Base-by-base conservation (phyloP, 2,329 filamentous ascomycete species). In the Colletotrichum sp. region DNA sequence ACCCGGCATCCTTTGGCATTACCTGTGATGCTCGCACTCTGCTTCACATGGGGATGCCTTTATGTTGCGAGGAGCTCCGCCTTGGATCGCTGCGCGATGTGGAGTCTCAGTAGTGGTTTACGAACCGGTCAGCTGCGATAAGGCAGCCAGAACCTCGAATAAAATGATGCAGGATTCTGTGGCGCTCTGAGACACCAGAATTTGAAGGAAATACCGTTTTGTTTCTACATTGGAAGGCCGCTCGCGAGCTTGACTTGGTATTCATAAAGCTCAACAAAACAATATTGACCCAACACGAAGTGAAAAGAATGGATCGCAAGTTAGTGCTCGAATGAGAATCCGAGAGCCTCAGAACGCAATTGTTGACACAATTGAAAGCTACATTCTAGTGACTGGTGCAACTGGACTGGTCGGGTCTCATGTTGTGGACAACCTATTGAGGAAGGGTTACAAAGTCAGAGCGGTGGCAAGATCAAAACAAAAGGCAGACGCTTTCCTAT, bases 351-450 rank as follows among this genome's bases (percentile, higher is more conserved):
- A 2, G 1, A 22, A 13, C 5, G 12, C n/a, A 28, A 8, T 18
- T 26, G 8, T 18, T 59, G 22, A 59, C 24, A 7, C 16, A n/a
- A 12, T 15, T 8, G 15, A 13, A 8, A 65, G 62, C 16, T 39
- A 30, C 15, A 75, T 81, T 9, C 69, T 81, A 24, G 80, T 81
- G 12, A 81, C 80, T 1, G 80, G 82, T 13, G 79, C 79, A 16
- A 80, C 77, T 2, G 80, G 79, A 15, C 82, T 82, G 80, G 82
- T 80, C 80, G 62, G 62, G 9, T 65, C 62, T 13, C 62, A 65
- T 44, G 32, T 44, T 18, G 62, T 65, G 2, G 34, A 65, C 24
- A 65, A 48, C 13, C 10, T 65, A 4, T 26, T 65, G 62, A 18
- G 13, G n/a, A 48, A 48, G 24, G 62, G 62, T 2, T 13, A 26